phyloP scores from a whole-genome alignment of 1,139 yeast species.

The Pneumocystis oryctolagi region DNA sequence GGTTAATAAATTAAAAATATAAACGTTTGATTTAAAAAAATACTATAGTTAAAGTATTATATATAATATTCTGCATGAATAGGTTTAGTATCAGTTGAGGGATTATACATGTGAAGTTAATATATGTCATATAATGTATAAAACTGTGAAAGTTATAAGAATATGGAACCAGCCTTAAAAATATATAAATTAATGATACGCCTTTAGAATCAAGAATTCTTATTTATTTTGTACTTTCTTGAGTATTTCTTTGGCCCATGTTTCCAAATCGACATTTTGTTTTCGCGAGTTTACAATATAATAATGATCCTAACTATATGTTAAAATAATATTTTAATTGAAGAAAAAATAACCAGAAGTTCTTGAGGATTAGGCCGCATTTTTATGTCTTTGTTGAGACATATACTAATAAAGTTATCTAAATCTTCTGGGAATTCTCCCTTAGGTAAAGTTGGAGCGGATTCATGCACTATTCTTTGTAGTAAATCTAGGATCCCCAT shows the following conservation, averaged over 20 bases:
- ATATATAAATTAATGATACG: constrained; percentile 1
- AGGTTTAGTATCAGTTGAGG: neutral
- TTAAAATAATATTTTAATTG: neutral
- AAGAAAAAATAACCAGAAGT: constrained; percentile 29
- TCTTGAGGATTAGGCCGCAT: constrained; percentile 48
- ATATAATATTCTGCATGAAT: neutral
- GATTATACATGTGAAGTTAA: neutral
- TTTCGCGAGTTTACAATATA: neutral
- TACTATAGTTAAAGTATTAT: neutral
- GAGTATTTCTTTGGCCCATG: neutral
- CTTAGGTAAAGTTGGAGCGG: constrained; percentile 57
- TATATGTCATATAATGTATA: neutral
- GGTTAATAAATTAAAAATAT: neutral
- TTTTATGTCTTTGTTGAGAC: constrained; percentile 52
- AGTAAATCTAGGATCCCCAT: constrained; percentile 79
- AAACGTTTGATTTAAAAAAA: neutral
- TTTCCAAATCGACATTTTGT: neutral
- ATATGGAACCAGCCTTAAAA: constrained; percentile 6
- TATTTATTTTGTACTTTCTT: neutral
- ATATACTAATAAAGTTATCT: constrained; percentile 49
- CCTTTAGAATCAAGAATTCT: neutral
- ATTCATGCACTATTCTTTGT: constrained; percentile 86
- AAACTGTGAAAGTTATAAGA: neutral
- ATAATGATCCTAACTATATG: neutral
- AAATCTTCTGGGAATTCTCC: constrained; percentile 30